Conservation (phyloP, 495 filamentous ascomycete species). For the Podospora bellae-mahoneyi region DNA sequence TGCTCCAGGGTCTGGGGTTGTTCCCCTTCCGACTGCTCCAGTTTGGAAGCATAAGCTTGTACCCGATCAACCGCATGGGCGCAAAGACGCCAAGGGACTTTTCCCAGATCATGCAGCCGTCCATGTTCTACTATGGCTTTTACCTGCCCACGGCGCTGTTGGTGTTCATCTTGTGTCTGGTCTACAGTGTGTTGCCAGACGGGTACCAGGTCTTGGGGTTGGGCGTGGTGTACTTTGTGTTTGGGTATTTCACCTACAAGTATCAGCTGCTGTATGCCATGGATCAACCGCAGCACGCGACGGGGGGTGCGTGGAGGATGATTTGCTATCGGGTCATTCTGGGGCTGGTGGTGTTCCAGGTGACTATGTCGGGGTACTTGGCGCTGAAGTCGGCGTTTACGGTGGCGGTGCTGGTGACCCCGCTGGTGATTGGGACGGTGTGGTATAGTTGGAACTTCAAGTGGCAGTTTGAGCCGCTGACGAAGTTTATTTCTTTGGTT, state of each 20-base stretch:
- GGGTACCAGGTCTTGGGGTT: conserved; percentile 80
- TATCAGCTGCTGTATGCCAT: conserved; percentile 97
- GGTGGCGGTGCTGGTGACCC: conserved; percentile 66
- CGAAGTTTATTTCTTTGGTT: conserved; percentile 84
- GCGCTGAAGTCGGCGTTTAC: conserved; percentile 69
- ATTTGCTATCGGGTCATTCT: conserved; percentile 86
- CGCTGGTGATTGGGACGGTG: conserved; percentile 70
- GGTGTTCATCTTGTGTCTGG: conserved; percentile 87
- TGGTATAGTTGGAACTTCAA: conserved; percentile 81
- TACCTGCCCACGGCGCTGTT: conserved; percentile 90
- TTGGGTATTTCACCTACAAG: conserved; percentile 94
- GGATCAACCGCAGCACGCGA: conserved; percentile 95
- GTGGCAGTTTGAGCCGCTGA: conserved; percentile 75
- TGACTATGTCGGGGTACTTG: conserved; percentile 85
- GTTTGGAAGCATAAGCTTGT: conserved; percentile 79
- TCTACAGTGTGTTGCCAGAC: conserved; percentile 84
- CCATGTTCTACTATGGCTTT: conserved; percentile 92
- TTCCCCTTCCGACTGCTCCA: conserved; percentile 91
- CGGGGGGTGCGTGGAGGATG: conserved; percentile 90
- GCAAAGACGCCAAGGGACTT: conserved; percentile 90
- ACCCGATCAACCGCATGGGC: conserved; percentile 72
- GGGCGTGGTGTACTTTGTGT: conserved; percentile 80
- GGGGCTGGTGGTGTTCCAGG: conserved; percentile 80
- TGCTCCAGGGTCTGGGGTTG: conserved; percentile 86
- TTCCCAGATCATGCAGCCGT: conserved; percentile 76